phyloP scores from a whole-genome alignment of 202 grass and related monocot genomes.

The Cymbopogon flexuosus region DNA sequence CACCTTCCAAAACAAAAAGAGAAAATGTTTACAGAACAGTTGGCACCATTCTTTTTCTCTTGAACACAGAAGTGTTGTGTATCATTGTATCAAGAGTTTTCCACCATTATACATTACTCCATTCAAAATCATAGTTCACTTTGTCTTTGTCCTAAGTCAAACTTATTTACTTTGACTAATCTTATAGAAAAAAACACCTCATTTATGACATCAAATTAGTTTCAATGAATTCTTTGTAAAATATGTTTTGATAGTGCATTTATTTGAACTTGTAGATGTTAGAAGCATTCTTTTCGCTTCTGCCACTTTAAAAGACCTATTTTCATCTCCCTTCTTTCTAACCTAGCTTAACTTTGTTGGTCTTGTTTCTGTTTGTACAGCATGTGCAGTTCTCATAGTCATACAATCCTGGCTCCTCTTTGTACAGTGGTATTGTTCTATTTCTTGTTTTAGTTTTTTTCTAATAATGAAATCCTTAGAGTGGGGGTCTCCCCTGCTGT shows the following conservation, averaged over 20 bases:
- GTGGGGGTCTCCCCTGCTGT: no score
- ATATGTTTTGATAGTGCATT: background rate
- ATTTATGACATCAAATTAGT: background rate
- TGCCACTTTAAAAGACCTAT: no score
- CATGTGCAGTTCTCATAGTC: no score
- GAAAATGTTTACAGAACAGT: slow-evolving; percentile 21
- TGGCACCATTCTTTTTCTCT: background rate
- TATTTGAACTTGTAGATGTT: background rate
- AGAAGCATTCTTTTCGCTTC: background rate
- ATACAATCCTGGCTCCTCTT: no score
- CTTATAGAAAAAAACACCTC: background rate
- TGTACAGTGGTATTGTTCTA: no score
- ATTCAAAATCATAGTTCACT: background rate
- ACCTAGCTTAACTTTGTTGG: no score
- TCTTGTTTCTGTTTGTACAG: no score
- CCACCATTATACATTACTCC: background rate
- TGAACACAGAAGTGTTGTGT: background rate
- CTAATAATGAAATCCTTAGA: no score
- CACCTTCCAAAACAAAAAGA: slow-evolving; percentile 49
- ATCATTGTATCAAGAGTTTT: background rate
- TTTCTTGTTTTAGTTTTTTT: no score
- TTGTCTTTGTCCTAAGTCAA: background rate
- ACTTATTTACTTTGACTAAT: background rate
- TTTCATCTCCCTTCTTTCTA: no score
- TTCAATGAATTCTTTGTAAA: background rate